Conservation (phyloP, 169 alveolate species). For the Cryptosporidium muris region DNA sequence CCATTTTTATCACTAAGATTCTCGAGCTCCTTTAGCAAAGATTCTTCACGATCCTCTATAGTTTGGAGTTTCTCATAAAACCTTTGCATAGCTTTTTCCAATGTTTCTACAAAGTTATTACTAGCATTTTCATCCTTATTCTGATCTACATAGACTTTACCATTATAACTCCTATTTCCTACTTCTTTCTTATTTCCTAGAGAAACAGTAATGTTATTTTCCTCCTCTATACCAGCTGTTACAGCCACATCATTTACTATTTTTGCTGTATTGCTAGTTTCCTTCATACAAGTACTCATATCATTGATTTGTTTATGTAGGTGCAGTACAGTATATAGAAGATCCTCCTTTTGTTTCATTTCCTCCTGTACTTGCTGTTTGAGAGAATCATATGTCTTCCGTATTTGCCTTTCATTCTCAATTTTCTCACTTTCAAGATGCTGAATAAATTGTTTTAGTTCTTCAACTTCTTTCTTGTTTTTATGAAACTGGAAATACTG, state of each 20-base stretch:
- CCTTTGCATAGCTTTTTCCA: conserved; percentile 49
- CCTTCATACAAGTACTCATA: conserved; percentile 3
- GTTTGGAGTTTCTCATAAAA: conserved; percentile 55
- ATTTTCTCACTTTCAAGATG: conserved; percentile 27
- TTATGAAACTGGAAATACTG: neutral
- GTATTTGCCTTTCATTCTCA: conserved; percentile 58
- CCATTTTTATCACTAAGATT: conserved; percentile 35
- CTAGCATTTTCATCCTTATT: neutral
- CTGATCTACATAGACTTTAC: neutral
- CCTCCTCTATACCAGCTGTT: neutral
- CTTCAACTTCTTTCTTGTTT: conserved; percentile 35
- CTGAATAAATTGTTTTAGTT: conserved; percentile 36
- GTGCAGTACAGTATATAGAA: conserved; percentile 46
- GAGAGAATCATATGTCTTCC: conserved; percentile 47
- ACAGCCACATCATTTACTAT: no score
- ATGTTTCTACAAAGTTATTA: conserved; percentile 12
- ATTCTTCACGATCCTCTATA: conserved; percentile 46
- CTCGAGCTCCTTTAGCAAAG: conserved; percentile 32
- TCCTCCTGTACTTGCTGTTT: conserved; percentile 67
- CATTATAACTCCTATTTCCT: neutral
- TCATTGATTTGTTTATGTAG: conserved; percentile 51
- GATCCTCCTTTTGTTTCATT: conserved; percentile 61
- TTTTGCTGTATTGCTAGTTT: neutral
- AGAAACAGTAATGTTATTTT: neutral
- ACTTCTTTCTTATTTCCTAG: neutral